Evolutionary conservation across 1,139 yeast genomes (phyloP), one percentile per base, ranked within the genome.

Genomic region (Saccharomycopsis crataegensis): DNA sequence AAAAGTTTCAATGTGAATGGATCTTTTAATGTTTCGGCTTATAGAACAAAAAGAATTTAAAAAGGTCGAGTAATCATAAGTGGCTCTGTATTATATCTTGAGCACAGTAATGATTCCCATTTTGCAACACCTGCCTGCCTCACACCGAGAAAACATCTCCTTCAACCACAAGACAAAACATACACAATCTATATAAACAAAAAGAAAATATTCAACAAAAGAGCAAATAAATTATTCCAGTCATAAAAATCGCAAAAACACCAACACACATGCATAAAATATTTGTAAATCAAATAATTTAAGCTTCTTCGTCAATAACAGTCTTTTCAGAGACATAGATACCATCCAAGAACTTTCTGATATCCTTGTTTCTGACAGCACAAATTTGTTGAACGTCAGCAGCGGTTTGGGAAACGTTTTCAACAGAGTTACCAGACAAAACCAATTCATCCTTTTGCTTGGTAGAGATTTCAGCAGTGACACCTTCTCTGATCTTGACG

Each of bases 291-390:
- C 38, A 32, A 37, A 45, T 38, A n/a, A 44, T 48, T 51, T 51
- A 58, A 43, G 42, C 55, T 48, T 54, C 57, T 41, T 79, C 82
- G 59, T 72, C 87, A 73, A 93, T 81, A 73, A 80, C 79, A 71
- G 96, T 96, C 78, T 88, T 87, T 80, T 88, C 95, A 65, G 98
- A 91, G 70, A 93, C 99, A 77, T 93, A 93, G 80, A 93, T 91
- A 90, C 99, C 99, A 78, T 93, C 99, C 83, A 93, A 86, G 80
- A 86, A 93, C 86, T 93, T 93, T 81, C 99, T 90, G 91, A 94
- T 93, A 93, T 94, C 99, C 91, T 94, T 94, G 95, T 93, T 93
- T 84, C 97, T 88, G 72, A 91, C 99, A 76, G 95, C 86, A 82
- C 98, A 91, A 77, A 83, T 82, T 81, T 94, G 99, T 80, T 93